Evolutionary conservation across 108 stramenopile species (phyloP), one percentile per base, ranked within the genome.

Genomic region (Mediolabrus comicus): DNA sequence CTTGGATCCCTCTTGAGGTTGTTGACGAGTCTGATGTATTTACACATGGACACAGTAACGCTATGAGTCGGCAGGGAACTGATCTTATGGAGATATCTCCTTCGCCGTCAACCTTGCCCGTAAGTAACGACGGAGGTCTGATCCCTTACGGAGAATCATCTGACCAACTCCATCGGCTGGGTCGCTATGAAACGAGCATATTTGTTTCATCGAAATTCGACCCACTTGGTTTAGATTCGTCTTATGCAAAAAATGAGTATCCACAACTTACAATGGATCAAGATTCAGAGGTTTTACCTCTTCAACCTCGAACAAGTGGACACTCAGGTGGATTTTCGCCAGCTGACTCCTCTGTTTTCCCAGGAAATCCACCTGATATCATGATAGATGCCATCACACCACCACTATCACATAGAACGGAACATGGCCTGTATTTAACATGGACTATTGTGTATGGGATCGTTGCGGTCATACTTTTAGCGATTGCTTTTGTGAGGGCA

Each of bases 1-100:
- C 55, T 31, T 92, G 92, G 89, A 60, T 83, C 60, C 65, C 85
- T 17, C 61, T 89, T 0, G 74, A 75, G 32, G 84, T 87, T 3
- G 56, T 86, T 72, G 84, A 88, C 9, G 76, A 69, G 35, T 52
- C 76, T 34, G 56, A 58, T 19, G 58, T 69, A 35, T 65, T 57
- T 13, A 35, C 62, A 10, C 46, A 59, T 58, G 75, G 54, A 31
- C 68, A 69, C 8, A 29, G 41, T 28, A 33, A 17, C 30, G n/a
- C 55, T 24, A 55, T 56, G 28, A 54, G 33, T 54, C 58, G 46
- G 19, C 32, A 53, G 24, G 28, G 26, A 16, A 49, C 24, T 24
- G 49, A 43, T 26, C 33, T 59, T 22, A 31, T 62, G 27, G 11
- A 51, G 4, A 65, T 58, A 22, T 65, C 63, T 60, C 22, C 57